Conservation (phyloP, 106 monocot species). For the Dendrobium officinale region DNA sequence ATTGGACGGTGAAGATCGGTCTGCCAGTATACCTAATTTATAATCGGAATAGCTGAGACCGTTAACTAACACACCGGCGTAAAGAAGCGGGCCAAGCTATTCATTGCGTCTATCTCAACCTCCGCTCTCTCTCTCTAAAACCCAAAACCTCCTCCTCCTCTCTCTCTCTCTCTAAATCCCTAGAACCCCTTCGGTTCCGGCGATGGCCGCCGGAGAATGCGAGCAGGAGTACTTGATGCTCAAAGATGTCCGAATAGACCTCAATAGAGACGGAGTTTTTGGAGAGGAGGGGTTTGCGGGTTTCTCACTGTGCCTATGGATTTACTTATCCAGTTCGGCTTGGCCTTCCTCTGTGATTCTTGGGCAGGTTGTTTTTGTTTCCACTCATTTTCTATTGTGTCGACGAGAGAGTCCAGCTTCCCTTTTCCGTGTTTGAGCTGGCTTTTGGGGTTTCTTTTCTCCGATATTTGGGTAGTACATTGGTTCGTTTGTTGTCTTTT, state of each 20-base stretch:
- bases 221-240: slow-evolving; percentile 8
- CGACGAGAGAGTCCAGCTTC: neutral
- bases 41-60: neutral
- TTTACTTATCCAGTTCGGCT: slow-evolving; percentile 53
- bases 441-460: neutral
- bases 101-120: neutral
- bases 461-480: neutral
- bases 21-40: slow-evolving; percentile 5
- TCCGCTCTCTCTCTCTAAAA: neutral
- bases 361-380: slow-evolving; percentile 33
- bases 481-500: neutral
- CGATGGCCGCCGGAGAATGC: neutral
- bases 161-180: slow-evolving; percentile 3
- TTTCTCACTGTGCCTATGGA: slow-evolving; percentile 63
- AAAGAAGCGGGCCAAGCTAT: neutral
- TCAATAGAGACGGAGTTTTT: slow-evolving; percentile 24
- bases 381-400: neutral
- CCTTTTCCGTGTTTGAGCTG: neutral
- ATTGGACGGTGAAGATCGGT: neutral
- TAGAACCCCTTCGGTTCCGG: neutral
- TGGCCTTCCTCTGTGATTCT: slow-evolving; percentile 51
- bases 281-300: slow-evolving; percentile 20
- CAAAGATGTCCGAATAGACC: slow-evolving; percentile 25
- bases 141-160: neutral
- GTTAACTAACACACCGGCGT: slow-evolving; percentile 6